A percentile compares a stretch with the other conserved stretches of the same genome.
These are phyloP conservation scores for Gossypium anomalum DNA, from an alignment of 345 rosid genomes.

Conservation along the genomic window DNA sequence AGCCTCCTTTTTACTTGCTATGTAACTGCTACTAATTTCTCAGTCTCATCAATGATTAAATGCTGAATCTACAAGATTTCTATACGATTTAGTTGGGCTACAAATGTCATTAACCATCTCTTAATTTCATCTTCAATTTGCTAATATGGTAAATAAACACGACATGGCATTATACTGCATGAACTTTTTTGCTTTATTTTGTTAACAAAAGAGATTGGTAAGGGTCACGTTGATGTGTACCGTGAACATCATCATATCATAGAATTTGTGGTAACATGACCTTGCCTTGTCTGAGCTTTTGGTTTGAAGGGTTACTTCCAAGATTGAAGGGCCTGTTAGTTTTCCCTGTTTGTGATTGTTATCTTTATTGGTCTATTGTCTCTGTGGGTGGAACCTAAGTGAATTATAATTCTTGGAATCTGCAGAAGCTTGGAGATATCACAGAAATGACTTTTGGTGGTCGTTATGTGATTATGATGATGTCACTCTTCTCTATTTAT, in stretches of 20 bases:
- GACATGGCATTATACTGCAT: neutral
- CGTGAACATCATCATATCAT: neutral
- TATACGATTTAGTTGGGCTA: neutral
- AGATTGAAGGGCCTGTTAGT: neutral
- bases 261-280: slow-evolving; percentile 3
- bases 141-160: neutral
- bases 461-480: slow-evolving; percentile 89
- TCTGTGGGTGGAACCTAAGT: slow-evolving; percentile 6
- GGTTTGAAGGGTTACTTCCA: neutral
- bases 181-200: neutral
- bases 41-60: neutral
- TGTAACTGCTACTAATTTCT: neutral
- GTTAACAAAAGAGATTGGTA: neutral
- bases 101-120: neutral
- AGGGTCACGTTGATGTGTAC: neutral
- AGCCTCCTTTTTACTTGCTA: neutral
- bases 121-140: neutral
- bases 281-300: neutral
- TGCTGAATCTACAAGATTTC: neutral
- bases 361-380: neutral
- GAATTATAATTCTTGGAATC: slow-evolving; percentile 17
- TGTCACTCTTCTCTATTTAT: slow-evolving; percentile 90
- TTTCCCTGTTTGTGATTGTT: neutral
- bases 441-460: slow-evolving; percentile 98
- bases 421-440: slow-evolving; percentile 93